Percentiles rank a stretch among this genome's conserved stretches.
Conservation (phyloP, 495 filamentous ascomycete genomes). For the Sordaria brevicollis region DNA sequence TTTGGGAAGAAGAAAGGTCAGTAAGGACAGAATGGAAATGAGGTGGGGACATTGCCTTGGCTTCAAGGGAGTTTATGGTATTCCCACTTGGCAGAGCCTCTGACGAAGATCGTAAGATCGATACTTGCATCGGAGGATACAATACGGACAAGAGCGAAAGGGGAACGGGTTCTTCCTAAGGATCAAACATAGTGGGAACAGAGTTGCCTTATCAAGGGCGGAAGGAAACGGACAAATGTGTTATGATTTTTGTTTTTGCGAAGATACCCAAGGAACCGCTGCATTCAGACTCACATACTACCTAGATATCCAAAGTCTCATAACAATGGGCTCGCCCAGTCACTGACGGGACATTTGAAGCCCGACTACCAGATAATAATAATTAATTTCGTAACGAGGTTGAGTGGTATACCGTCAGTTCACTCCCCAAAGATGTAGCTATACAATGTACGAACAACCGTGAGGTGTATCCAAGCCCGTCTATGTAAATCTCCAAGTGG, state of each 20-base stretch:
- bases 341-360: too few species aligned
- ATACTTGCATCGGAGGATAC: background rate
- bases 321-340: background rate
- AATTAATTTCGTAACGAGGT: background rate
- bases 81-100: background rate
- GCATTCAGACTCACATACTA: background rate
- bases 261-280: background rate
- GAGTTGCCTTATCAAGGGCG: background rate
- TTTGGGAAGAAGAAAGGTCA: background rate
- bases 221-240: background rate
- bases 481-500: background rate
- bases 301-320: background rate
- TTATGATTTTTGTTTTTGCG: background rate
- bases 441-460: background rate
- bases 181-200: too few species aligned
- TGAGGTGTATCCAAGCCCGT: background rate
- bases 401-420: background rate
- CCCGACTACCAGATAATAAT: background rate
- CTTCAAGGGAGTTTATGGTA: background rate
- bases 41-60: background rate
- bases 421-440: background rate
- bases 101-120: background rate
- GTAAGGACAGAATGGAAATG: background rate
- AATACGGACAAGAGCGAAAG: background rate
- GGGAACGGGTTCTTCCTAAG: accelerated